These are phyloP conservation scores for Coniochaeta ligniaria DNA, from an alignment of 2,329 filamentous ascomycete species.

Conservation along the genomic window DNA sequence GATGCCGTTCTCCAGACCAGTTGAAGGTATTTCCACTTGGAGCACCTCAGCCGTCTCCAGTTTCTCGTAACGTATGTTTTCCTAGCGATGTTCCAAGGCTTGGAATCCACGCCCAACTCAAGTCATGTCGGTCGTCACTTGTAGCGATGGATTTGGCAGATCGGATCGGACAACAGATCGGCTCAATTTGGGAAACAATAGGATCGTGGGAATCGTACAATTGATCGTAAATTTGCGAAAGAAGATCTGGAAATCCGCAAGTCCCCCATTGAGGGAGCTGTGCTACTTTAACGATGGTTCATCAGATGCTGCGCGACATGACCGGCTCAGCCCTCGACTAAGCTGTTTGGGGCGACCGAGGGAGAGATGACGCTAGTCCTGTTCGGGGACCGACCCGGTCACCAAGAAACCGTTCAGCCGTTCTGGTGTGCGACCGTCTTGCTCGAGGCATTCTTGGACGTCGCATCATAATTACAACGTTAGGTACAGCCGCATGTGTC, in stretches of 20 bases:
- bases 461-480: too few relatives aligned
- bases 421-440: too few relatives aligned
- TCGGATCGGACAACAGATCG: neutral
- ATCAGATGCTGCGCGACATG: neutral
- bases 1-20: neutral
- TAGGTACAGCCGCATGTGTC: neutral
- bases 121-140: neutral
- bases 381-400: neutral
- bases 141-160: neutral
- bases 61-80: neutral
- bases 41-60: neutral
- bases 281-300: neutral
- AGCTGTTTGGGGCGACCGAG: neutral
- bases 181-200: neutral
- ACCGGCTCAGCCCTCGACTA: neutral
- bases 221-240: neutral
- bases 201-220: neutral
- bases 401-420: neutral
- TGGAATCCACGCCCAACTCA: slow-evolving; percentile 1
- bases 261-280: neutral
- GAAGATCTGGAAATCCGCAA: neutral
- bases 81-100: neutral
- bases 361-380: neutral
- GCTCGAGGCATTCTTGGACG: neutral
- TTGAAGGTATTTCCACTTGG: neutral